Conservation (phyloP, 2,329 filamentous ascomycete species). For the Dactylellina leptospora region DNA sequence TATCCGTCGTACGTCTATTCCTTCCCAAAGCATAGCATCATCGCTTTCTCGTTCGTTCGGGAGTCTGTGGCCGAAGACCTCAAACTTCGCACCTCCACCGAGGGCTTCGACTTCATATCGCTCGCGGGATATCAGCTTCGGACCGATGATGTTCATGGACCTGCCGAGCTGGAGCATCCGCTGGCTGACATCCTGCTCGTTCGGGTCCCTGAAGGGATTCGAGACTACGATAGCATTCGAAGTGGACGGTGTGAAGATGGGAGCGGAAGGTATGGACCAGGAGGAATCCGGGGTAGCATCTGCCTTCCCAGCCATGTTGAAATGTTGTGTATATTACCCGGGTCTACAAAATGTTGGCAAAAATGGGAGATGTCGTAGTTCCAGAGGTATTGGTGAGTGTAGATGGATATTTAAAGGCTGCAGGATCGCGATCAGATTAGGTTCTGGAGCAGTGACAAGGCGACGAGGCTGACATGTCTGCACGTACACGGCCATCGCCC, state of each 20-base stretch:
- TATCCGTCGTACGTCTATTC: slow-evolving; percentile 37
- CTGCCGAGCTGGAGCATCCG: slow-evolving; percentile 47
- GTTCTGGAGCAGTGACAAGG: not conserved
- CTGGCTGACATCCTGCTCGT: slow-evolving; percentile 45
- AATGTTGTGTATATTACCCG: not conserved
- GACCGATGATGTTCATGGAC: slow-evolving; percentile 46
- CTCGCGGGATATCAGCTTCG: slow-evolving; percentile 44
- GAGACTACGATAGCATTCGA: slow-evolving; percentile 37
- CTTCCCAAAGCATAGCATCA: slow-evolving; percentile 45
- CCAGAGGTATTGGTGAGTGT: not conserved
- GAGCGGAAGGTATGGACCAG: slow-evolving; percentile 37
- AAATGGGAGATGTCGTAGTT: too few species aligned
- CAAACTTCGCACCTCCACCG: slow-evolving; percentile 41
- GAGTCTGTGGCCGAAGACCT: slow-evolving; percentile 42
- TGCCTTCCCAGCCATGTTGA: too few species aligned
- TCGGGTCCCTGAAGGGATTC: slow-evolving; percentile 13
- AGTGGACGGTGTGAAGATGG: slow-evolving; percentile 28
- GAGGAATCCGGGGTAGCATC: slow-evolving; percentile 24
- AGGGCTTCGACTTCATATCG: slow-evolving; percentile 40
- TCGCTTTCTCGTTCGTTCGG: slow-evolving; percentile 21
- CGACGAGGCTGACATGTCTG: slow-evolving; percentile 9
- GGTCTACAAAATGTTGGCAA: not conserved
- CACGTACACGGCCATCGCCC: not conserved
- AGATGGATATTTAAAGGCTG: not conserved
- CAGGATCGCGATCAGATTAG: not conserved